Conservation (phyloP, 345 rosid genomes). For the Moricandia moricandioides region DNA sequence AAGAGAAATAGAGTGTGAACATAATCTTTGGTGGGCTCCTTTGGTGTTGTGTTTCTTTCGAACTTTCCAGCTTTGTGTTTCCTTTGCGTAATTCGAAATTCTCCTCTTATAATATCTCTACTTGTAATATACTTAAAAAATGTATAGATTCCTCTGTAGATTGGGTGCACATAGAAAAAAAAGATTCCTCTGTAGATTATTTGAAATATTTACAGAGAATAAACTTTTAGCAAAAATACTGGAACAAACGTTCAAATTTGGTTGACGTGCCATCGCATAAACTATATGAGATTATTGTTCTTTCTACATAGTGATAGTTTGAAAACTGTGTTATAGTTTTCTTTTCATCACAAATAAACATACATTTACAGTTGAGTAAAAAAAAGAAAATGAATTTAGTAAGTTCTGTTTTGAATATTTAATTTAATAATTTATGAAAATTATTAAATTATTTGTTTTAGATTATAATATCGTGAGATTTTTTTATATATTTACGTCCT, state of each 20-base stretch:
- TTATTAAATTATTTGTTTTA: neutral
- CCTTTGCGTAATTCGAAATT: conserved; percentile 38
- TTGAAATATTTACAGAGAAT: neutral
- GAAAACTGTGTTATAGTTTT: neutral
- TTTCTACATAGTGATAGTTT: neutral
- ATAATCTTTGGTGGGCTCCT: conserved; percentile 34
- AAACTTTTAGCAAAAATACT: neutral
- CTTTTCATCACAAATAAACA: neutral
- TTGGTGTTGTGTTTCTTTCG: conserved; percentile 21
- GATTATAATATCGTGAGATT: neutral
- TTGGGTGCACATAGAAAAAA: neutral
- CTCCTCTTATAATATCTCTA: conserved; percentile 16
- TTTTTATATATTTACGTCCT: neutral
- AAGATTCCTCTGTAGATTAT: neutral
- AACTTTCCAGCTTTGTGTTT: conserved; percentile 28
- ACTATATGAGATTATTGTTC: neutral
- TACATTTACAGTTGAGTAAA: neutral
- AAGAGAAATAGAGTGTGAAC: conserved; percentile 34
- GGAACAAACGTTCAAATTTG: neutral
- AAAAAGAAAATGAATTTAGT: neutral
- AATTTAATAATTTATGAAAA: neutral
- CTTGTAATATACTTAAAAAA: neutral
- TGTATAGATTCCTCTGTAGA: neutral
- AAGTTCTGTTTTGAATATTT: neutral
- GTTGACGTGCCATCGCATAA: neutral